Evolutionary conservation across 129 eudicot species (phyloP).

Genomic region (Apium graveolens): DNA sequence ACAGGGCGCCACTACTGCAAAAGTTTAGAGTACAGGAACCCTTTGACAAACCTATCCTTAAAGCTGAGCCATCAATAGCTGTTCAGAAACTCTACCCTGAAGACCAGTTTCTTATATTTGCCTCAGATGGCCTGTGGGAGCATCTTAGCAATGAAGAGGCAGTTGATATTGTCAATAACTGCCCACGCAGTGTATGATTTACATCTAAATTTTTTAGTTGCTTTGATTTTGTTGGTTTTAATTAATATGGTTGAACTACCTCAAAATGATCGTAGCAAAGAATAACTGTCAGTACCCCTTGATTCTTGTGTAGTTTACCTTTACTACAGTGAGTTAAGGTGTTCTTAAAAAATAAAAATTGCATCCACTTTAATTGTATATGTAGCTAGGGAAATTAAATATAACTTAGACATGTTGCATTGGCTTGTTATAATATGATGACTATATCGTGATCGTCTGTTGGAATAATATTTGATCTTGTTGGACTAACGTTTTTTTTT

Average conservation of each 20-base stretch:
- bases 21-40: constrained; percentile 48
- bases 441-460: neutral
- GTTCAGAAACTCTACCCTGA: constrained; percentile 47
- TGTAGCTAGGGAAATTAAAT: neutral
- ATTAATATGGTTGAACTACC: neutral
- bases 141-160: constrained; percentile 71
- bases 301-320: neutral
- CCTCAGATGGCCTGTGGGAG: constrained; percentile 87
- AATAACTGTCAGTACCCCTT: neutral
- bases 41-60: constrained; percentile 42
- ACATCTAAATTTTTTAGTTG: neutral
- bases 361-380: neutral
- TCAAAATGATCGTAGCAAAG: neutral
- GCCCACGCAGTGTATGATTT: constrained; percentile 48
- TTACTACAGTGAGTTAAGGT: neutral
- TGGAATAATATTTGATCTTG: neutral
- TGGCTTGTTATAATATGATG: neutral
- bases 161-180: constrained; percentile 47
- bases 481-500: neutral
- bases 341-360: neutral
- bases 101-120: constrained; percentile 64
- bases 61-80: constrained; percentile 51
- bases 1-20: constrained; percentile 42
- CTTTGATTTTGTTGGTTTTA: neutral
- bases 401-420: neutral